phyloP scores from a whole-genome alignment of 768 basidiomycete species.

The Calocera cornea region DNA sequence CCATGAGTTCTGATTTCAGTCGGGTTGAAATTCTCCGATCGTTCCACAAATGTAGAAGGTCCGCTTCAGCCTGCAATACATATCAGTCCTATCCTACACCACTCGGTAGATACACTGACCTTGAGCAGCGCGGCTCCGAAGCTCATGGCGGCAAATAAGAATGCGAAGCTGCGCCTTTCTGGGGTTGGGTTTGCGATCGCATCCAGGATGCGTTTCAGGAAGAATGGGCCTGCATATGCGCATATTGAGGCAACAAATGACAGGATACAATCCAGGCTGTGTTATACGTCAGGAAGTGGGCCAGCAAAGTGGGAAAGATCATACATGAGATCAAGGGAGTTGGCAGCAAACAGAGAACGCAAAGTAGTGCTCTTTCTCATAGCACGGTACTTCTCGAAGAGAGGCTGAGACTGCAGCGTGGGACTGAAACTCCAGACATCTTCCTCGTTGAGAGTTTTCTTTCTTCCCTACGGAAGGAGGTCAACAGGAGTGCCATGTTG shows the following conservation, averaged over 20 bases:
- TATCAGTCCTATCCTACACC: conserved; percentile 12
- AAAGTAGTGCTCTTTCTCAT: conserved; percentile 18
- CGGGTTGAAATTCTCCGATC: conserved; percentile 62
- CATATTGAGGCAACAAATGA: conserved; percentile 58
- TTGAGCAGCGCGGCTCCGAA: conserved; percentile 49
- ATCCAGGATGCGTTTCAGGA: conserved; percentile 66
- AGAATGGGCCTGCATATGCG: conserved; percentile 72
- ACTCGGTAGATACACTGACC: conserved; percentile 22
- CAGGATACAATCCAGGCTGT: conserved; percentile 48
- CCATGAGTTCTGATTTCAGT: conserved; percentile 68
- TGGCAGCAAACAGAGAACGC: conserved; percentile 23
- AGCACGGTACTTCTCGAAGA: conserved; percentile 42
- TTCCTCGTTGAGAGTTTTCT: conserved; percentile 48
- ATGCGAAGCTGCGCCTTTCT: conserved; percentile 46
- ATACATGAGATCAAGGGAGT: conserved; percentile 34
- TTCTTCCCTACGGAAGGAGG: conserved; percentile 27
- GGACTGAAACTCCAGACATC: conserved; percentile 65
- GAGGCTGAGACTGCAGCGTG: conserved; percentile 47
- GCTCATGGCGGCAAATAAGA: conserved; percentile 64
- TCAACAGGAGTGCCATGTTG: conserved; percentile 23
- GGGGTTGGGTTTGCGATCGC: conserved; percentile 37
- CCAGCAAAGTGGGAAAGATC: conserved; percentile 6
- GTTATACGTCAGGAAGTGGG: background rate
- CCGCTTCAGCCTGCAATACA: conserved; percentile 34
- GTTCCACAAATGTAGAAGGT: conserved; percentile 67